phyloP scores from a whole-genome alignment of 768 basidiomycete species.

The Filobasidium floriforme region DNA sequence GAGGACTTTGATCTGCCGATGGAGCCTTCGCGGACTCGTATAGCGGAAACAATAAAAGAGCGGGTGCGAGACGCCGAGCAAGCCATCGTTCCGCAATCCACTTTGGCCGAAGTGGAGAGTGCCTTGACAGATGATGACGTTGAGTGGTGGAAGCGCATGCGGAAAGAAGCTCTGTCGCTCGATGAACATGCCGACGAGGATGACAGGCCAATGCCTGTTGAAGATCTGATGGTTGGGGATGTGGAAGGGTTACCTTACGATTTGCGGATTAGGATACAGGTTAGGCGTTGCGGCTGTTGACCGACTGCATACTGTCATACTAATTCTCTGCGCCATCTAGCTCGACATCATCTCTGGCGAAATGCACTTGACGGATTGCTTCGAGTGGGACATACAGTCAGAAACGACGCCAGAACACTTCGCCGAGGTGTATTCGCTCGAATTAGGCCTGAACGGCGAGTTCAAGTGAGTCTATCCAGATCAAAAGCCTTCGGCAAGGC shows the following conservation, averaged over 20 bases:
- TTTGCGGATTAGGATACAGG: conserved; percentile 85
- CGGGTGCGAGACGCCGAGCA: conserved; percentile 51
- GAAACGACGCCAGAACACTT: conserved; percentile 79
- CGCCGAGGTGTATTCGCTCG: conserved; percentile 73
- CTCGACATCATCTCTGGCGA: conserved; percentile 90
- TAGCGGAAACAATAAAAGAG: conserved; percentile 57
- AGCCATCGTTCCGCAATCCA: conserved; percentile 46
- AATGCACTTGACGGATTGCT: conserved; percentile 88
- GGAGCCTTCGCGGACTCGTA: conserved; percentile 64
- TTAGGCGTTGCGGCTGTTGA: conserved; percentile 45
- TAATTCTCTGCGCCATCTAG: conserved; percentile 47
- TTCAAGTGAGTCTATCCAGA: conserved; percentile 62
- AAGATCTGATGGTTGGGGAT: conserved; percentile 36
- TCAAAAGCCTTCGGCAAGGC: not conserved
- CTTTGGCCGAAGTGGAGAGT: not conserved
- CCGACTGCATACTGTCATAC: conserved; percentile 6
- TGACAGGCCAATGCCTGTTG: not conserved
- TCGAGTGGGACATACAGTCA: conserved; percentile 94
- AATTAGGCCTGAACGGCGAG: conserved; percentile 82
- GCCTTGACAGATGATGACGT: conserved; percentile 21
- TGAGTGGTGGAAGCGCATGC: conserved; percentile 19
- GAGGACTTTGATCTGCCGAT: conserved; percentile 78
- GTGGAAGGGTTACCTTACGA: conserved; percentile 60
- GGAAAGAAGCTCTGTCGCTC: not conserved
- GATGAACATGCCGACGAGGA: conserved; percentile 19